Evolutionary conservation across 805 yeast species (phyloP).

Genomic region (Candida coleopterorum): DNA sequence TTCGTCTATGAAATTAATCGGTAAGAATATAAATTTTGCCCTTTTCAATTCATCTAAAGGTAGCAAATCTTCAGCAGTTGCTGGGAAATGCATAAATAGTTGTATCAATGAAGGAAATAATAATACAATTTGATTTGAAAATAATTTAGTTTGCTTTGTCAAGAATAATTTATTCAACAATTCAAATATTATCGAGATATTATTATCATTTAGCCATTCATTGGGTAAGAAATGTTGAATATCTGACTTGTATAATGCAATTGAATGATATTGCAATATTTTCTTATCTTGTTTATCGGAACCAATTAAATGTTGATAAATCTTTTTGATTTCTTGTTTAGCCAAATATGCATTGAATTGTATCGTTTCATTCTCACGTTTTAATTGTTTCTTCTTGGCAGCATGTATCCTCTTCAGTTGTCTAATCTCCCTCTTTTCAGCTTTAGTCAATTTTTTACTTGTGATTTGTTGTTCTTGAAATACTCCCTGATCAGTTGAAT

Average conservation of each 20-base stretch:
- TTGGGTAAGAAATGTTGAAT: slow-evolving; percentile 52
- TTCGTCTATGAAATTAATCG: slow-evolving; percentile 63
- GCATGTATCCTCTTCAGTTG: slow-evolving; percentile 20
- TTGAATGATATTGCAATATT: slow-evolving; percentile 49
- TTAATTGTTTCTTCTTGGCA: slow-evolving; percentile 14
- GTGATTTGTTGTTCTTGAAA: not conserved
- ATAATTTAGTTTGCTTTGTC: slow-evolving; percentile 8
- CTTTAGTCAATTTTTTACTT: slow-evolving; percentile 13
- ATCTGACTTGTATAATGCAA: slow-evolving; percentile 57
- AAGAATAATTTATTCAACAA: slow-evolving; percentile 25
- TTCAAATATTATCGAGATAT: slow-evolving; percentile 60
- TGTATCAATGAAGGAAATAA: slow-evolving; percentile 61
- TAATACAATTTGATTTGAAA: slow-evolving; percentile 24
- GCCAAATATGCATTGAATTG: slow-evolving; percentile 14
- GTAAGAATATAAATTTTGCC: slow-evolving; percentile 54
- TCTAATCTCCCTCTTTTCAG: slow-evolving; percentile 18
- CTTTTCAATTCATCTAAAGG: slow-evolving; percentile 28
- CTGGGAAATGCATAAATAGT: slow-evolving; percentile 48
- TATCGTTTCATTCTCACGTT: slow-evolving; percentile 7
- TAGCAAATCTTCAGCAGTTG: slow-evolving; percentile 15
- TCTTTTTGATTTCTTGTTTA: slow-evolving; percentile 15
- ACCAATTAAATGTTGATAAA: slow-evolving; percentile 9
- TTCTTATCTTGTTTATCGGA: slow-evolving; percentile 15
- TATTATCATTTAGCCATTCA: slow-evolving; percentile 73
- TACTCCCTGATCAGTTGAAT: slow-evolving; percentile 3